A percentile compares a stretch with the other conserved stretches of the same genome.
Evolutionary conservation across 2,329 filamentous ascomycete genomes (phyloP).

Genomic region (Piedraia hortae): DNA sequence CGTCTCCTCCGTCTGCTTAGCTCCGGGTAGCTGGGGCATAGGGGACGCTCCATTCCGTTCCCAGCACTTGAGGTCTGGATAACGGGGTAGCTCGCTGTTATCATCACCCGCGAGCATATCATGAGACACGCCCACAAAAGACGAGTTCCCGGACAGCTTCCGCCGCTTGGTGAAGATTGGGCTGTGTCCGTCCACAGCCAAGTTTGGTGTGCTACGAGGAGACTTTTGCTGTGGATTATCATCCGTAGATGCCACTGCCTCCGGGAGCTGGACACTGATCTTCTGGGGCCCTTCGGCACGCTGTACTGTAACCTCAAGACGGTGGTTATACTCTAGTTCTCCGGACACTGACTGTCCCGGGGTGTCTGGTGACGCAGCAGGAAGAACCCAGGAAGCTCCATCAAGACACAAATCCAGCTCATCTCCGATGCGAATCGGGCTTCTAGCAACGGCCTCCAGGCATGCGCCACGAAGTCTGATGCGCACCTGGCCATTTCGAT

Average conservation of each 20-base stretch:
- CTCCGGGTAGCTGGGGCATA: no score
- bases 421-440: conserved; percentile 52
- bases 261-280: conserved; percentile 2
- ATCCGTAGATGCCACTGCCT: conserved; percentile 1
- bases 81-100: no score
- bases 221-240: background rate
- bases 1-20: no score
- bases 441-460: conserved; percentile 39
- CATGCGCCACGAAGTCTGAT: conserved; percentile 43
- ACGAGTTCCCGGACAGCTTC: conserved; percentile 39
- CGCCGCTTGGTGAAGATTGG: conserved; percentile 54
- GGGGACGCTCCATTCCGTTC: no score
- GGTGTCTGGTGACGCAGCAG: conserved; percentile 24
- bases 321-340: conserved; percentile 24
- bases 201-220: conserved; percentile 1
- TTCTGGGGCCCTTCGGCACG: conserved; percentile 4
- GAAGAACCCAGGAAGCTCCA: conserved; percentile 34
- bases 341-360: conserved; percentile 29
- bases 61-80: no score
- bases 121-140: no score
- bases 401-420: conserved; percentile 39
- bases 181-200: conserved; percentile 1
- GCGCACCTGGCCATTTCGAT: conserved; percentile 52
- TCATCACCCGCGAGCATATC: no score
- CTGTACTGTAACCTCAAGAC: conserved; percentile 11